Percentiles rank a stretch among this genome's conserved stretches.
phyloP scores from a whole-genome alignment of 768 basidiomycete genomes.

The Amanita rimosa region DNA sequence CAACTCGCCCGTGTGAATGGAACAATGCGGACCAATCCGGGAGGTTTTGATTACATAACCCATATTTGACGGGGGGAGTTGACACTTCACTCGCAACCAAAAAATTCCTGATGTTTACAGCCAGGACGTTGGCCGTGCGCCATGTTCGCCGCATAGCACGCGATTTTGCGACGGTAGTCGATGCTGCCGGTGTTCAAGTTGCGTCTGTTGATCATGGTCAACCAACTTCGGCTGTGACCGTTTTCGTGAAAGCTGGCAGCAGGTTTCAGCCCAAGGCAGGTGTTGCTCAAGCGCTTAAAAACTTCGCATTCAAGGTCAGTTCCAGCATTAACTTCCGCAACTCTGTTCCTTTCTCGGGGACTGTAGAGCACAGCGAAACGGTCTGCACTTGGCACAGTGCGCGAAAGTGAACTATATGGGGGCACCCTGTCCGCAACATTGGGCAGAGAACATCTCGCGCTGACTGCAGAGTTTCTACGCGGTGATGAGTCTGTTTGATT shows the following conservation, averaged over 20 bases:
- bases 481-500: conserved; percentile 81
- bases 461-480: conserved; percentile 91
- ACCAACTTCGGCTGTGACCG: conserved; percentile 76
- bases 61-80: conserved; percentile 13
- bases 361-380: conserved; percentile 73
- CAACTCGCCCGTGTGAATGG: not conserved
- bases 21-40: conserved; percentile 17
- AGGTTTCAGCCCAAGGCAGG: conserved; percentile 84
- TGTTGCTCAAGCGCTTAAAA: conserved; percentile 89
- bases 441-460: conserved; percentile 80
- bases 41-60: conserved; percentile 16
- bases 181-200: conserved; percentile 75
- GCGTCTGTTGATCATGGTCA: conserved; percentile 76
- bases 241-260: conserved; percentile 88
- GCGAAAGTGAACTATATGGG: conserved; percentile 90
- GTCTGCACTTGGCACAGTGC: conserved; percentile 81
- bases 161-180: conserved; percentile 75
- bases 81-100: conserved; percentile 11
- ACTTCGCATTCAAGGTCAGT: conserved; percentile 97
- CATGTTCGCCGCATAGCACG: conserved; percentile 49
- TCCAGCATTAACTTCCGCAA: not conserved
- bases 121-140: conserved; percentile 48
- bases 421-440: conserved; percentile 81
- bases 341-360: not conserved
- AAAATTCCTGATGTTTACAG: conserved; percentile 43